Base-by-base conservation (phyloP, 768 basidiomycete species). In the Holtermannia corniformis region DNA sequence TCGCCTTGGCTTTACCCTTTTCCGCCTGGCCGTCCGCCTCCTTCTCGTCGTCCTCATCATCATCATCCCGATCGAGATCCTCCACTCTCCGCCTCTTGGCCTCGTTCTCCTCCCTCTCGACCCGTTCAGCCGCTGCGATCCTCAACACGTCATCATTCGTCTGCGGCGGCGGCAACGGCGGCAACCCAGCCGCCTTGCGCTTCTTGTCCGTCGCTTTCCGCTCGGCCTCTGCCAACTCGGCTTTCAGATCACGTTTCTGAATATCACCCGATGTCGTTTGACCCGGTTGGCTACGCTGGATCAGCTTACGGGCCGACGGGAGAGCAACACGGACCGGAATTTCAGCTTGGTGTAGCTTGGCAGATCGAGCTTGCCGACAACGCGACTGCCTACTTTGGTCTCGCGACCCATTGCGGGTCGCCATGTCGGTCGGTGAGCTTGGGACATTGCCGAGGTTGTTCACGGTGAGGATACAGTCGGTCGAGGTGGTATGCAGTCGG, bases 321-420 rank as follows among this genome's bases (percentile, higher is more conserved):
- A 23, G 19, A 68, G 20, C 10, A 37, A 37, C 10, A 37, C 32
- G 32, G 16, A 37, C 32, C 93, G 83, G 75, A 99, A 99, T 77
- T 99, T 99, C 62, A 99, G 85, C 74, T 95, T 93, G 1, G 93
- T 99, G 72, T 96, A 87, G 2, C 88, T 79, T 4, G 93, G 88
- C 81, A 96, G 86, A 71, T 95, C 90, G 57, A 87, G 81, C 66
- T 87, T 85, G 3, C 90, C 93, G 75, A 84, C 90, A 67, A 93
- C 89, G 54, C 88, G 82, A 48, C 90, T 91, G 53, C 88, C 89
- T 3, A 86, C 86, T 70, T 87, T 89, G 56, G 89, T 83, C 74
- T 95, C 89, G 63, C 82, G 82, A 27, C 87, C 93, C 73, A 92
- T 87, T 0, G 92, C 91, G 1, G 93, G 93, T 60, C 92, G 87